These are phyloP conservation scores for Pleurotus giganteus DNA, from an alignment of 768 basidiomycete species.

Conservation along the genomic window DNA sequence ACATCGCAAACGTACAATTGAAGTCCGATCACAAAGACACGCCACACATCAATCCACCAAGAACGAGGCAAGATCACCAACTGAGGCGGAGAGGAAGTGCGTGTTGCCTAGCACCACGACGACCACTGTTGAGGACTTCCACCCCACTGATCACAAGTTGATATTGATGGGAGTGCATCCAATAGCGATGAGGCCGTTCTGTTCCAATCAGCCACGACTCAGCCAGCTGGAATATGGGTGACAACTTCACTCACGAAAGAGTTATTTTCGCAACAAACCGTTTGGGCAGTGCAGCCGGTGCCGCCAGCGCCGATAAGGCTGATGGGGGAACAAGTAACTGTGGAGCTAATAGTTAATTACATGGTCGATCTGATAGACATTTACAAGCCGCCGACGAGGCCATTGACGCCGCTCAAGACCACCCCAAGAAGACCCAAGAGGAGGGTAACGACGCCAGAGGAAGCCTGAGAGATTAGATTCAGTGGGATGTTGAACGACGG, in stretches of 20 bases:
- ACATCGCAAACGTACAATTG: too few species aligned
- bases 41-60: too few species aligned
- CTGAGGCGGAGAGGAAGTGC: too few species aligned
- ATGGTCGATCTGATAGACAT: background rate
- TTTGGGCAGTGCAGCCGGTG: conserved; percentile 16
- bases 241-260: conserved; percentile 19
- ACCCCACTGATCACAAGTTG: too few species aligned
- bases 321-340: conserved; percentile 19
- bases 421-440: background rate
- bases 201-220: too few species aligned
- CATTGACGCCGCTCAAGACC: conserved; percentile 15
- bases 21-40: too few species aligned
- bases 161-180: too few species aligned
- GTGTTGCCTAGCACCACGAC: too few species aligned
- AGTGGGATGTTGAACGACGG: background rate
- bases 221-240: too few species aligned
- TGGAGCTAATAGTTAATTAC: background rate
- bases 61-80: too few species aligned
- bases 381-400: conserved; percentile 17
- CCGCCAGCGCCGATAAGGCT: conserved; percentile 16
- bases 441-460: background rate
- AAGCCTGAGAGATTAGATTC: background rate
- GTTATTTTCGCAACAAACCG: conserved; percentile 28
- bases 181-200: too few species aligned
- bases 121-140: too few species aligned